phyloP scores from a whole-genome alignment of 768 basidiomycete genomes.

The Tylopilus vinaceipallidus region DNA sequence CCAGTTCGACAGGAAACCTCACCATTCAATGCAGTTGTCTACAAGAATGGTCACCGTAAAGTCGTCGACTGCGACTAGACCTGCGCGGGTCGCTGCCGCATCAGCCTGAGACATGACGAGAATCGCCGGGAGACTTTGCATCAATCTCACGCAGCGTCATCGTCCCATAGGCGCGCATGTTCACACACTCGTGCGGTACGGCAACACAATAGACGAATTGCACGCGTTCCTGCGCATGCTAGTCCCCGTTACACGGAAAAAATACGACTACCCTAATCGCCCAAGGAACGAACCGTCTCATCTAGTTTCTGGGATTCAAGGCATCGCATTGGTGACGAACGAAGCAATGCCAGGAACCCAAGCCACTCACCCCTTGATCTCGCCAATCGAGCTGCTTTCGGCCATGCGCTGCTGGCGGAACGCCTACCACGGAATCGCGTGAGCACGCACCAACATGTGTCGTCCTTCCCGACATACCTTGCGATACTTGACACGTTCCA shows the following conservation, averaged over 20 bases:
- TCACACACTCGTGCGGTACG: no score
- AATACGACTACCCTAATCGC: neutral
- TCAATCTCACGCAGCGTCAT: no score
- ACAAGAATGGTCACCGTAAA: slow-evolving; percentile 63
- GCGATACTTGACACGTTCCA: slow-evolving; percentile 84
- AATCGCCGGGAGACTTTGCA: no score
- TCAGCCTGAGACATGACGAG: slow-evolving; percentile 4
- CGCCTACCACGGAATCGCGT: slow-evolving; percentile 39
- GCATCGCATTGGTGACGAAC: neutral
- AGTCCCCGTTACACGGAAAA: neutral
- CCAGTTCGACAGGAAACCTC: neutral
- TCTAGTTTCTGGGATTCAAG: neutral
- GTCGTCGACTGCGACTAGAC: slow-evolving; percentile 34
- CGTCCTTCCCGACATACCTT: slow-evolving; percentile 46
- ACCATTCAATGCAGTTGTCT: slow-evolving; percentile 83
- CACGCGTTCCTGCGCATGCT: slow-evolving; percentile 10
- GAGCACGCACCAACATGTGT: neutral
- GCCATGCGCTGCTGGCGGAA: slow-evolving; percentile 75
- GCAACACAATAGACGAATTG: no score
- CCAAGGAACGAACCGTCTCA: slow-evolving; percentile 5
- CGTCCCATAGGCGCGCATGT: no score
- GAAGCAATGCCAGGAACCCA: no score
- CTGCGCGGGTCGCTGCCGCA: slow-evolving; percentile 12
- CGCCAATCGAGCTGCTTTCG: slow-evolving; percentile 59
- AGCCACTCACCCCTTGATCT: slow-evolving; percentile 51